Base-by-base conservation (phyloP, 495 filamentous ascomycete species). In the Hamigera avellanea region DNA sequence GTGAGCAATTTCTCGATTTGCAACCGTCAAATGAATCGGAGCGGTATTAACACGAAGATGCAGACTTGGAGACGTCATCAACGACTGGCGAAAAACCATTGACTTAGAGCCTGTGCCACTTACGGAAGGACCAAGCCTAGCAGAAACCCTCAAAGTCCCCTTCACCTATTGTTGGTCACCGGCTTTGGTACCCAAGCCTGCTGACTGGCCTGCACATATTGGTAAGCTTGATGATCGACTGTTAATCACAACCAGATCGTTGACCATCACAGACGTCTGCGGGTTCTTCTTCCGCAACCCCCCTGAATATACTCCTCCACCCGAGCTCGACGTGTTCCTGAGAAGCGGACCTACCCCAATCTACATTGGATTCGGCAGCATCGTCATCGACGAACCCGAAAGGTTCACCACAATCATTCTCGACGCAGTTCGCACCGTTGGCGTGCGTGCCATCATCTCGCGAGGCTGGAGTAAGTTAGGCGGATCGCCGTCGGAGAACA, bases 281-380 rank as follows among this genome's bases (percentile, higher is more conserved):
- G 76, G 76, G 0, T 80, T 81, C 56, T 77, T 73, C 57, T 78
- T 79, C 46, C 52, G 70, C 2, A 56, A 67, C 32, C 56, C 64
- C 10, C 56, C 64, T 1, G 49, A 56, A 4, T 80, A 72, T 49
- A 69, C 50, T 0, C 76, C 78, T 1, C 56, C 55, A 0, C 41
- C 63, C 1, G 69, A 72, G 3, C 52, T 83, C 13, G 52, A 49
- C 0, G 53, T 49, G 0, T 81, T 80, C 40, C 54, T 83, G 0
- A 46, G 61, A 28, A 50, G 49, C 9, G 76, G 76, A 2, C 63
- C 71, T 4, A 50, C 66, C 6, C 77, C 77, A 12, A 57, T 81
- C 1, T 81, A 81, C 42, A 75, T 83, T 26, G 78, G 78, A 9
- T 83, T 83, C 43, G 78, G 78, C 2, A 73, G 67, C 27, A 81